Evolutionary conservation across 140 eudicot genomes (phyloP), one percentile per base, ranked within the genome.

Genomic region (Cichorium intybus): DNA sequence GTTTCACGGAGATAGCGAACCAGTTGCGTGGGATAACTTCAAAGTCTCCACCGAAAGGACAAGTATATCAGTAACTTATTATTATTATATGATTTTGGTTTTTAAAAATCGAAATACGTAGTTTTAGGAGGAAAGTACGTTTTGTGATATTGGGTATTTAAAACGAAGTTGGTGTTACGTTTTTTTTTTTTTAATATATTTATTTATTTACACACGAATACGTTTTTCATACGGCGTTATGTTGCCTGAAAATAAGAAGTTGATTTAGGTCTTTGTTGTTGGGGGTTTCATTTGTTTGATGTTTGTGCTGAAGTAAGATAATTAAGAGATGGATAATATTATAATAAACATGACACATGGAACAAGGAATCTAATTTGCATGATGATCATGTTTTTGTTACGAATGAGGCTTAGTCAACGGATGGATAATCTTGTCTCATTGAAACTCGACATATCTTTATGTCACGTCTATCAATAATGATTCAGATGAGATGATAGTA

Each of bases 1-100:
- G 74, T 64, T 93, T 93, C 71, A 85, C 94, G 0, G 86, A 86
- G 48, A 70, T 93, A 71, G 94, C 97, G 2, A 79, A 81, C 67
- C 85, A 81, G 74, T 71, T 93, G 49, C 86, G 95, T 3, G 43
- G 55, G 35, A 84, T 93, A 81, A 85, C 94, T 7, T 68, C 95
- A 18, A 93, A 82, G 76, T 45, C 77, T 71, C 89, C 91, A 43
- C 62, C 91, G 21, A 91, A 91, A 79, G 81, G 41, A 39, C 93
- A 86, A 77, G 43, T 57, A 24, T 79, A 80, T 23, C 90, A 87
- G 61, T 79, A 65, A 56, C 41, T 43, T 23, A n/a, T 12, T 59
- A 2, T 35, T 56, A 7, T 43, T 27, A 22, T 74, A 29, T 7
- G 9, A 64, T 23, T 47, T 47, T 65, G 33, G 72, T 53, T 33